Evolutionary conservation across 148 eudicot genomes (phyloP).

Genomic region (Amaranthus palmeri): DNA sequence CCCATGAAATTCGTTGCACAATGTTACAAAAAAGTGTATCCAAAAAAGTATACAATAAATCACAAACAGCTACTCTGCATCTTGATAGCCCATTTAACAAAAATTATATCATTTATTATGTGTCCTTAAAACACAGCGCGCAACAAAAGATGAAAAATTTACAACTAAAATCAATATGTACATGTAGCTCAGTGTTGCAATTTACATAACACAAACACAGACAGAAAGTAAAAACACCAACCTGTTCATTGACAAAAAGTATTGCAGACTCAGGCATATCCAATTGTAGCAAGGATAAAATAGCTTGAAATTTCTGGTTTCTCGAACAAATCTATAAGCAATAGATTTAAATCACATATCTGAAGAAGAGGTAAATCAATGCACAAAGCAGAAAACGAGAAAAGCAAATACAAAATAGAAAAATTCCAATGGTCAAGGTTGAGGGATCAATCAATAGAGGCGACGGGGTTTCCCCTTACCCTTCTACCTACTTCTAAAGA

Average conservation of each 20-base stretch:
- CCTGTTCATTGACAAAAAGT: conserved; percentile 84
- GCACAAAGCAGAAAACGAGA: not conserved
- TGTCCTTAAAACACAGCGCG: not conserved
- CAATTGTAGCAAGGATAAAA: conserved; percentile 53
- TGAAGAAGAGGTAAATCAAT: conserved; percentile 14
- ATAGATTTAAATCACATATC: not conserved
- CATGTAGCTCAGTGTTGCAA: not conserved
- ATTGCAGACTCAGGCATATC: conserved; percentile 88
- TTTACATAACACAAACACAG: not conserved
- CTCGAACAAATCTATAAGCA: conserved; percentile 52
- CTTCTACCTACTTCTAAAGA: too few species aligned
- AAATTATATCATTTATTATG: too few species aligned
- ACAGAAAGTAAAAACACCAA: conserved; percentile 26
- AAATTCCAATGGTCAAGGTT: not conserved
- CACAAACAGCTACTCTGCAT: not conserved
- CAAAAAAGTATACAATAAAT: not conserved
- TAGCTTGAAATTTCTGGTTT: conserved; percentile 49
- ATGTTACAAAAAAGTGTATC: not conserved
- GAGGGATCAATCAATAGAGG: not conserved
- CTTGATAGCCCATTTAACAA: not conserved
- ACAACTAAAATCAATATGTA: not conserved
- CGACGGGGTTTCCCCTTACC: not conserved
- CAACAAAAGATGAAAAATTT: not conserved
- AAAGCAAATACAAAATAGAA: not conserved
- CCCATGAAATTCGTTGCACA: too few species aligned